These are phyloP conservation scores for Nitzschia sp. DNA, from an alignment of 108 stramenopile genomes.

Conservation along the genomic window DNA sequence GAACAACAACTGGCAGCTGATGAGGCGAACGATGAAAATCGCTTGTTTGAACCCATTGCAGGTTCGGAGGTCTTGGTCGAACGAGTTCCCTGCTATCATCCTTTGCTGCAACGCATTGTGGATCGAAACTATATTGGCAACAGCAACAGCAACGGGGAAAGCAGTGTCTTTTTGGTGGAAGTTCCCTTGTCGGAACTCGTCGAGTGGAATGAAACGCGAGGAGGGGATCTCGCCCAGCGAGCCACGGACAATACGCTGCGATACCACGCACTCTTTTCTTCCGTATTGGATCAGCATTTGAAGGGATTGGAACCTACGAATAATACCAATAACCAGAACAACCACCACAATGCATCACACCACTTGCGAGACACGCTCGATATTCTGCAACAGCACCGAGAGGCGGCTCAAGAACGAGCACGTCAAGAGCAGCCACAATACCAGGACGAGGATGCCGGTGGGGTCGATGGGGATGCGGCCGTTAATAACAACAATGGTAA, in stretches of 20 bases:
- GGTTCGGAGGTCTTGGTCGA: constrained; percentile 36
- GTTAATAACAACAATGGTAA: constrained; percentile 15
- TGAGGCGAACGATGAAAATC: constrained; percentile 35
- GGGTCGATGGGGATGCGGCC: constrained; percentile 53
- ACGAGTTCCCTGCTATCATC: constrained; percentile 67
- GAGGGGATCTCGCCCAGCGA: constrained; percentile 62
- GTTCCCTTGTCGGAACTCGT: constrained; percentile 71
- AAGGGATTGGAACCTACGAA: constrained; percentile 11
- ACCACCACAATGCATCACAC: not conserved
- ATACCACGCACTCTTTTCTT: constrained; percentile 72
- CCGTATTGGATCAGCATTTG: constrained; percentile 64
- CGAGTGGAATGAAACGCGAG: constrained; percentile 64
- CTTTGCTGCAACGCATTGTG: constrained; percentile 72
- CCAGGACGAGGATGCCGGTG: constrained; percentile 42
- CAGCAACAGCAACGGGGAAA: no score
- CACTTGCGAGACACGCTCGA: constrained; percentile 68
- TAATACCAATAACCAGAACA: not conserved
- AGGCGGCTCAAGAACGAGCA: constrained; percentile 57
- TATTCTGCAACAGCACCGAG: constrained; percentile 76
- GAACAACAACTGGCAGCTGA: constrained; percentile 16
- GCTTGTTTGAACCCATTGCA: constrained; percentile 65
- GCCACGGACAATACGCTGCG: constrained; percentile 69
- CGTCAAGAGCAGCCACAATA: constrained; percentile 48
- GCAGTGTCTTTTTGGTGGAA: constrained; percentile 67
- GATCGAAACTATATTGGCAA: constrained; percentile 56